Percentiles rank a stretch among this genome's conserved stretches.
Conservation (phyloP, 1,284 basidiomycete species). For the Singerocomus inundabilis region DNA sequence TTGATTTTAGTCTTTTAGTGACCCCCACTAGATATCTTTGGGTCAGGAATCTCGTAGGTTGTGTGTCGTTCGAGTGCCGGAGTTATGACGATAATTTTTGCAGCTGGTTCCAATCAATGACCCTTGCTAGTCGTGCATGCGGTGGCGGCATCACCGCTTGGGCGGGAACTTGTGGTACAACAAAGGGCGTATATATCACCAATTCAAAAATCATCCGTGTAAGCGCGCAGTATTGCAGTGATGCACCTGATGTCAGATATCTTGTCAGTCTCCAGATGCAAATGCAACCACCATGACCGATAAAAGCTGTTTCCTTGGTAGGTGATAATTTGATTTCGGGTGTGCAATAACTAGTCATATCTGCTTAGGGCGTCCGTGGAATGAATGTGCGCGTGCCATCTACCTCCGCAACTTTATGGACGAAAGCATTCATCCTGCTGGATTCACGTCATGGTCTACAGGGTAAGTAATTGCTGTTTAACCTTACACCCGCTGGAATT, state of each 20-base stretch:
- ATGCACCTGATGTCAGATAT: constrained; percentile 38
- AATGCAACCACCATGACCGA: constrained; percentile 46
- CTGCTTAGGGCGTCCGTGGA: constrained; percentile 60
- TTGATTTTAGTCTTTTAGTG: constrained; percentile 11
- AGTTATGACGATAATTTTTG: constrained; percentile 23
- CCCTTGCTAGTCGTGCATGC: constrained; percentile 59
- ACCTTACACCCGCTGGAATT: not conserved
- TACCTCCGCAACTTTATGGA: constrained; percentile 61
- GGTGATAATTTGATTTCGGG: not conserved
- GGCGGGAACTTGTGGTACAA: constrained; percentile 44
- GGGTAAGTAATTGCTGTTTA: constrained; percentile 10
- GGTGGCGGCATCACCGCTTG: constrained; percentile 64
- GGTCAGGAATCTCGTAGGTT: constrained; percentile 54
- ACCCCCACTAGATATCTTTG: constrained; percentile 48
- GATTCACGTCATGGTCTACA: constrained; percentile 45
- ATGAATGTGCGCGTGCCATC: constrained; percentile 54
- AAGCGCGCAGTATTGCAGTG: constrained; percentile 44
- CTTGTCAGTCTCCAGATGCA: constrained; percentile 56
- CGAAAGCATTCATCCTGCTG: constrained; percentile 48
- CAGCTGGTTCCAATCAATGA: constrained; percentile 61
- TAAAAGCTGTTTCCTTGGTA: constrained; percentile 52
- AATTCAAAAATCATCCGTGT: constrained; percentile 60
- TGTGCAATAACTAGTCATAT: not conserved
- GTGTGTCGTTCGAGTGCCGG: not conserved
- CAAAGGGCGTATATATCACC: constrained; percentile 59